phyloP scores from a whole-genome alignment of 371 early-diverging fungal genomes.

The Mucor lusitanicus region DNA sequence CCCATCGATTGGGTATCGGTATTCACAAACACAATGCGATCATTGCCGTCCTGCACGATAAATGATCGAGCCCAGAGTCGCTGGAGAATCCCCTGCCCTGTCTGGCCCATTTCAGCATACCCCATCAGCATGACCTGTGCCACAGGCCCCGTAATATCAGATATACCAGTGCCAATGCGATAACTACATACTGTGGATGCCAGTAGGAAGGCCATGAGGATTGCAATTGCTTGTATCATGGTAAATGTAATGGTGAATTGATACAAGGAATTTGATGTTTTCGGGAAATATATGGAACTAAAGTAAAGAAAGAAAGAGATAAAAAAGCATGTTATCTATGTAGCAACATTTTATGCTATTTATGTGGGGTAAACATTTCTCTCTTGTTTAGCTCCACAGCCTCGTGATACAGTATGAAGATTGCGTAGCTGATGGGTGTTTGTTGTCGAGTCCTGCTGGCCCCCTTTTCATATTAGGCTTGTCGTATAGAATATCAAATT shows the following conservation, averaged over 20 bases:
- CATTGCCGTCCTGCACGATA: conserved; percentile 30
- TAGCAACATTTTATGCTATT: background rate
- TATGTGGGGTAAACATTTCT: background rate
- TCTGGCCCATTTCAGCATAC: conserved; percentile 57
- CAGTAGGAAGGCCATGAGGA: background rate
- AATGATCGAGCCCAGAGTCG: conserved; percentile 59
- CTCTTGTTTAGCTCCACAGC: background rate
- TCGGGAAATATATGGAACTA: background rate
- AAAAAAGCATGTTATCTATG: background rate
- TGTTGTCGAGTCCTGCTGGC: background rate
- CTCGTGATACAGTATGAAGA: background rate
- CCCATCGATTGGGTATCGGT: conserved; percentile 54
- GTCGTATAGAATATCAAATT: background rate
- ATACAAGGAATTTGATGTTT: background rate
- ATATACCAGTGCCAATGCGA: conserved; percentile 43
- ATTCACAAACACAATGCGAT: conserved; percentile 57
- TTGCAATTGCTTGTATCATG: background rate
- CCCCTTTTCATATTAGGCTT: background rate
- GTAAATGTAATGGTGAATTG: background rate
- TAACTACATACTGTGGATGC: conserved; percentile 5
- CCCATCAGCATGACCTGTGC: conserved; percentile 55
- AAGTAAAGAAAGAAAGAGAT: background rate
- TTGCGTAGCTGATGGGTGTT: background rate
- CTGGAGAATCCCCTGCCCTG: conserved; percentile 57
- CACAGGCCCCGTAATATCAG: conserved; percentile 50